Evolutionary conservation across 2,329 filamentous ascomycete genomes (phyloP).

Genomic region (Claviceps digitariae): DNA sequence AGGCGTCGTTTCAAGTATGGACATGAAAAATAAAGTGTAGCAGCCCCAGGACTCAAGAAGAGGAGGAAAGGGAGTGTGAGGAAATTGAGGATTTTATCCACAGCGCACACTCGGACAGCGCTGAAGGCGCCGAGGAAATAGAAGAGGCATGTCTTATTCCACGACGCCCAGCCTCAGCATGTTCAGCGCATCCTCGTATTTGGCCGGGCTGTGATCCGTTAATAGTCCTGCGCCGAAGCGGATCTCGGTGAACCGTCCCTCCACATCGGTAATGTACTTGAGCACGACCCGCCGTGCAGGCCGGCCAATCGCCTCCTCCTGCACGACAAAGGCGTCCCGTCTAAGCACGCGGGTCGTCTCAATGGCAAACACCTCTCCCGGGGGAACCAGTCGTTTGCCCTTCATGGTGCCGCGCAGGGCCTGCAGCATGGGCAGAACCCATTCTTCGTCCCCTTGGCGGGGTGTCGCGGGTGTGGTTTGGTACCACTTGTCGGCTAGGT

Average conservation of each 20-base stretch:
- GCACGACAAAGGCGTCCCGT: slow-evolving; percentile 46
- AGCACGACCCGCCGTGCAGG: slow-evolving; percentile 57
- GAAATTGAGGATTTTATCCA: no score
- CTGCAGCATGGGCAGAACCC: slow-evolving; percentile 55
- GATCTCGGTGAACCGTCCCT: slow-evolving; percentile 55
- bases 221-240: slow-evolving; percentile 62
- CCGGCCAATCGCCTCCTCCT: slow-evolving; percentile 39
- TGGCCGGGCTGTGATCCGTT: slow-evolving; percentile 59
- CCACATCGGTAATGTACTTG: slow-evolving; percentile 58
- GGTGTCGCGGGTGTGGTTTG: slow-evolving; percentile 15
- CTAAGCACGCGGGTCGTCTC: slow-evolving; percentile 55
- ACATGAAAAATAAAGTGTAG: no score
- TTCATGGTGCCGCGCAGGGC: slow-evolving; percentile 54
- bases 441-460: slow-evolving; percentile 47
- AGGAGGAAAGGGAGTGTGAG: no score
- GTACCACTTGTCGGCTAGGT: slow-evolving; percentile 49
- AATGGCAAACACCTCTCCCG: slow-evolving; percentile 62
- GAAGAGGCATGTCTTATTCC: slow-evolving; percentile 8
- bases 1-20: no score
- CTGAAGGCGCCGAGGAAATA: no score
- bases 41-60: no score
- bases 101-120: no score
- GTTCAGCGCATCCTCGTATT: slow-evolving; percentile 57
- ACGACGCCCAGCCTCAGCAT: slow-evolving; percentile 40
- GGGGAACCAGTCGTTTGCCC: slow-evolving; percentile 56